Evolutionary conservation across 805 yeast species (phyloP), one percentile per base, ranked within the genome.

Genomic region (Ogataea polymorpha): DNA sequence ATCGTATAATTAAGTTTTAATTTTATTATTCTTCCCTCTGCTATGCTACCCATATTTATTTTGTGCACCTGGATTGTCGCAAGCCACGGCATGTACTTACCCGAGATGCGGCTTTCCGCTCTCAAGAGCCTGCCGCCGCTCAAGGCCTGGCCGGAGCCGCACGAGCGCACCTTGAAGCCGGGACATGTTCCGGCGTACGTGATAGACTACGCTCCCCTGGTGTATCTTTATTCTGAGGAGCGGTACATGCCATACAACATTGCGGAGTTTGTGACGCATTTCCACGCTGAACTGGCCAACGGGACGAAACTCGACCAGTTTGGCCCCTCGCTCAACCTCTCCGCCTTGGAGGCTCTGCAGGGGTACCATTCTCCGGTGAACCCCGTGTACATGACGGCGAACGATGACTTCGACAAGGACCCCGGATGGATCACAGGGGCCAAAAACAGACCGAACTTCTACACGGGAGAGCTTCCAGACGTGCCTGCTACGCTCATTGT

Each of bases 171-270:
- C 1, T 41, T 79, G 11, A 45, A 52, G 13, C 61, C 66, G 31
- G 86, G 86, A 1, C 78, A 75, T 37, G 71, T 85, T 3, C 95
- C 93, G 0, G 58, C 59, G 6, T 85, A 77, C 59, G 82, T 80
- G 1, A 48, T 77, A 2, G 81, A 82, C 32, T 71, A 73, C 56
- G 77, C 85, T 4, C 98, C 99, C 0, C 65, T 81, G 39, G 90
- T 91, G 2, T 86, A 87, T 56, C 68, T 91, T 9, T 90, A 91
- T 65, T 80, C 95, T 1, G 99, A 91, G 57, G 99, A 91, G 54
- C 63, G 70, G 39, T 91, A 90, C 57, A 67, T 84, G 50, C 96
- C 99, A 0, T 87, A 87, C 53, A 95, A 88, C 55, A 72, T 89
- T 28, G 73, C 69, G 21, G 76, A 83, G 15, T 91, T 64, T 58